Conservation (phyloP, 352 stramenopile genomes). For the Phytophthora nicotianae region DNA sequence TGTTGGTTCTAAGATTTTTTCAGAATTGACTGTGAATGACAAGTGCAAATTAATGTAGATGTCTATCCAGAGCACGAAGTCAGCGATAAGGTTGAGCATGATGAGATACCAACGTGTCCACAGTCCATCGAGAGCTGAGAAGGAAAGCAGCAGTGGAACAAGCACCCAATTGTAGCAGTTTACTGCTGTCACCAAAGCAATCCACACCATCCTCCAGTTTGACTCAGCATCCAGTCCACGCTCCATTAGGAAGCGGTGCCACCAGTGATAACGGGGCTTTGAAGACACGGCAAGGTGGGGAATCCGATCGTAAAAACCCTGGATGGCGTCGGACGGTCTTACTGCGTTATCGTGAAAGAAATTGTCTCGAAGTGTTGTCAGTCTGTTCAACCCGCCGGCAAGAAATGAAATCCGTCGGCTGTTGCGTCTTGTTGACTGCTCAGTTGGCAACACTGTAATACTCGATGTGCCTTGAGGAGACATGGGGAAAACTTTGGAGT, state of each 20-base stretch:
- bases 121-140: slow-evolving; percentile 37
- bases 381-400: slow-evolving; percentile 19
- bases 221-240: slow-evolving; percentile 50
- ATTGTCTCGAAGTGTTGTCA: slow-evolving; percentile 38
- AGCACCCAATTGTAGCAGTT: slow-evolving; percentile 64
- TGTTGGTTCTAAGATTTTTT: slow-evolving; percentile 47
- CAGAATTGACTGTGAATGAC: slow-evolving; percentile 51
- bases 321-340: slow-evolving; percentile 45
- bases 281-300: slow-evolving; percentile 29
- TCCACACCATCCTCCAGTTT: slow-evolving; percentile 48
- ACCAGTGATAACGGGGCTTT: slow-evolving; percentile 33
- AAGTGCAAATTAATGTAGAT: slow-evolving; percentile 57
- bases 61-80: slow-evolving; percentile 51
- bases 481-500: slow-evolving; percentile 24
- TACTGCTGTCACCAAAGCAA: slow-evolving; percentile 43
- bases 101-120: slow-evolving; percentile 35
- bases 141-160: slow-evolving; percentile 55
- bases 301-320: slow-evolving; percentile 62
- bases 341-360: slow-evolving; percentile 43
- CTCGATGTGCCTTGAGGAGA: background rate
- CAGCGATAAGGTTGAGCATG: slow-evolving; percentile 36
- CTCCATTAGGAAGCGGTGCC: slow-evolving; percentile 36
- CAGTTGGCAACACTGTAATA: background rate
- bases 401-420: slow-evolving; percentile 26
- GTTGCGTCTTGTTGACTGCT: slow-evolving; percentile 3